Base-by-base conservation (phyloP, 2,329 filamentous ascomycete species). In the Venturia nashicola region DNA sequence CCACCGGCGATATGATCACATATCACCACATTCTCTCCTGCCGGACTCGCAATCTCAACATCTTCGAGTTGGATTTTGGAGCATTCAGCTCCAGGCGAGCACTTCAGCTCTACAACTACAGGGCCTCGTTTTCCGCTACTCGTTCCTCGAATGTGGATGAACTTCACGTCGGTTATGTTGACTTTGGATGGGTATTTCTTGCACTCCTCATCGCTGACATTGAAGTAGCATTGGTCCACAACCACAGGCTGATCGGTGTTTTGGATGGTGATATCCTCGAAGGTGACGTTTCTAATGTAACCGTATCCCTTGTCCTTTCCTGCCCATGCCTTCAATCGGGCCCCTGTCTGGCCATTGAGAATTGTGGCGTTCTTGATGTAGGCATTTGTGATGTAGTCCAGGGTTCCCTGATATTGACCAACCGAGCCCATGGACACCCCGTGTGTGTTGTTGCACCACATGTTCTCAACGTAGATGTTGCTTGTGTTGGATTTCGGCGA, bases 151-250 rank as follows among this genome's bases (percentile, higher is more conserved):
- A 86, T 79, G 68, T 85, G 85, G 68, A 84, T 76, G 66, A 86
- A 86, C 0, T 74, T 74, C 40, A 86, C 78, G 69, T 86, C 80
- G 34, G 80, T 82, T 64, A 86, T 79, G 68, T 86, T 81, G 67
- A 86, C 83, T 8, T 76, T 75, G 0, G 81, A 83, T 0, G 83
- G 83, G 66, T 82, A 81, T 16, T 76, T 65, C 1, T 79, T 77
- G 68, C 83, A 86, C 2, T 77, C 76, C 0, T 78, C 77, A 3
- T 75, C 67, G 64, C 80, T 78, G 66, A 83, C 75, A 66, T 85
- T 80, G 71, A 86, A 86, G 72, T 86, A 86, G 72, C 84, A 86
- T 36, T 83, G 83, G 68, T 86, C 83, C 8, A 86, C 73, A 43
- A 84, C 82, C 27, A 84, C 76, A 0, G 82, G 78, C 66, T 79